Conservation (phyloP, 2,329 filamentous ascomycete genomes). For the Neonectria ditissima region DNA sequence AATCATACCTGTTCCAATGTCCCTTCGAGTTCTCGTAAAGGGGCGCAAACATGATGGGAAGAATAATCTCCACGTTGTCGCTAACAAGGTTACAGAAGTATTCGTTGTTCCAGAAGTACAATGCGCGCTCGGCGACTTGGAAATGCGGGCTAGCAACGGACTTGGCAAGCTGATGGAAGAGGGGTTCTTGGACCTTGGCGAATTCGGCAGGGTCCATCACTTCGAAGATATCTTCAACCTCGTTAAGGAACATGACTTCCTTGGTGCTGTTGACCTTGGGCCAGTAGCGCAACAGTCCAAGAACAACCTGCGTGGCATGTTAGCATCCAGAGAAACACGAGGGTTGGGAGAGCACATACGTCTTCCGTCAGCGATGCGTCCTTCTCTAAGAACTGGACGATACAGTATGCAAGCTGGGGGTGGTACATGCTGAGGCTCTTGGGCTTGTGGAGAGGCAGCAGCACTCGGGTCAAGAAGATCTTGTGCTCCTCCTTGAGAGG, state of each 20-base stretch:
- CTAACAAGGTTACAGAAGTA: conserved; percentile 99
- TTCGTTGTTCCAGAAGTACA: conserved; percentile 99
- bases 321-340: conserved; percentile 19
- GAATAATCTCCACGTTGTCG: conserved; percentile 97
- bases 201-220: conserved; percentile 99
- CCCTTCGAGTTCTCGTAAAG: conserved; percentile 99
- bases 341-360: conserved; percentile 59
- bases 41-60: conserved; percentile 99
- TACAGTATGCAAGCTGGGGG: conserved; percentile 97
- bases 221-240: conserved; percentile 99
- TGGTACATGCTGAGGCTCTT: conserved; percentile 99
- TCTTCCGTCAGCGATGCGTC: conserved; percentile 97
- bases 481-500: conserved; percentile 99
- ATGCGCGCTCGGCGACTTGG: conserved; percentile 94
- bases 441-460: conserved; percentile 96
- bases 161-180: conserved; percentile 97
- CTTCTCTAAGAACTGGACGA: conserved; percentile 98
- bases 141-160: conserved; percentile 99
- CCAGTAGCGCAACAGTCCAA: conserved; percentile 96
- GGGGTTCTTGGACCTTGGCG: conserved; percentile 95
- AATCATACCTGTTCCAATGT: conserved; percentile 93
- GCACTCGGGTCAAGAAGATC: conserved; percentile 91
- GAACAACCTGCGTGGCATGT: conserved; percentile 76
- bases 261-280: conserved; percentile 99
- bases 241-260: conserved; percentile 99